phyloP scores from a whole-genome alignment of 805 yeast species.

The Candida montana region DNA sequence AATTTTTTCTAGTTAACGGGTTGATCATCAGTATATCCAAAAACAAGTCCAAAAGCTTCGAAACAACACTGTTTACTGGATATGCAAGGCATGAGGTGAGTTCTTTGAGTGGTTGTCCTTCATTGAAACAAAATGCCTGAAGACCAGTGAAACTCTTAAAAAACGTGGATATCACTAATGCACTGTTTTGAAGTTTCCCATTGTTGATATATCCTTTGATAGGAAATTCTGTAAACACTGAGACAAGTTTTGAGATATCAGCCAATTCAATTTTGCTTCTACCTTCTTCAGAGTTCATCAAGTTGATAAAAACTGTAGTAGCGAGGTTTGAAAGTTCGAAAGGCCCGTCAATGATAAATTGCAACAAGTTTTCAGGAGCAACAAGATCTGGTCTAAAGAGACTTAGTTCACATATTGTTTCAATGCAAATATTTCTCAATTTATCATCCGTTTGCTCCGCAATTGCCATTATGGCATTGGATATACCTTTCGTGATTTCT shows the following conservation, averaged over 20 bases:
- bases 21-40: conserved; percentile 60
- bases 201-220: conserved; percentile 40
- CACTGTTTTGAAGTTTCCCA: conserved; percentile 54
- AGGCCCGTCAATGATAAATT: conserved; percentile 50
- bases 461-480: conserved; percentile 59
- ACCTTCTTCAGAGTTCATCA: conserved; percentile 53
- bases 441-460: conserved; percentile 51
- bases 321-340: conserved; percentile 38
- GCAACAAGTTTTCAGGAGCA: conserved; percentile 36
- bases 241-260: conserved; percentile 56
- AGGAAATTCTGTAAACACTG: conserved; percentile 67
- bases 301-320: conserved; percentile 43
- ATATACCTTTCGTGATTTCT: conserved; percentile 54
- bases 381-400: conserved; percentile 40
- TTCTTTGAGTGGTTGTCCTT: conserved; percentile 49
- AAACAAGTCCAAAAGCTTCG: conserved; percentile 63
- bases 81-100: conserved; percentile 57
- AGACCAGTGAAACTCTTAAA: conserved; percentile 77
- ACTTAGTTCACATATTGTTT: conserved; percentile 48
- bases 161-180: conserved; percentile 53
- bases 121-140: conserved; percentile 52
- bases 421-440: conserved; percentile 44
- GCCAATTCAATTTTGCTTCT: conserved; percentile 50
- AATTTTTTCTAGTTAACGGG: conserved; percentile 33
- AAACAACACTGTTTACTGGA: conserved; percentile 52